Evolutionary conservation across 176 grass and related monocot species (phyloP).

Genomic region (Lolium multiflorum): DNA sequence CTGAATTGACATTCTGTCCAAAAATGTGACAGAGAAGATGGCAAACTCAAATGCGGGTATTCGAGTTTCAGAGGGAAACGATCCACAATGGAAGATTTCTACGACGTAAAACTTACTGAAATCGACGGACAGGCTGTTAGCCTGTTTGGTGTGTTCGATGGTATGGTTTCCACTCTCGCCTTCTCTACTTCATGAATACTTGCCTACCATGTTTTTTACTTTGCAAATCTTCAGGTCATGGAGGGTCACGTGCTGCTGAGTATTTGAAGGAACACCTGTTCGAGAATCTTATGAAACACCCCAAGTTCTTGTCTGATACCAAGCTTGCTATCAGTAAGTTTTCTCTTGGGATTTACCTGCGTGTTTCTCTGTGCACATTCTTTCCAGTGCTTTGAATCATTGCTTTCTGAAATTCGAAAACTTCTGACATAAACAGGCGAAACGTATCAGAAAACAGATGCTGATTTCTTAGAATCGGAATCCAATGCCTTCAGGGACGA

Average conservation of each 20-base stretch:
- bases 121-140: conserved; percentile 77
- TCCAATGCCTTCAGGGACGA: conserved; percentile 79
- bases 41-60: conserved; percentile 85
- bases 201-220: conserved; percentile 35
- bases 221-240: conserved; percentile 74
- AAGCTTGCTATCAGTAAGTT: conserved; percentile 87
- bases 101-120: conserved; percentile 81
- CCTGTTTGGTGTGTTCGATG: conserved; percentile 92
- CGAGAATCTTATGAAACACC: conserved; percentile 91
- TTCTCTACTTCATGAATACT: conserved; percentile 16
- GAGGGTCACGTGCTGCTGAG: conserved; percentile 82
- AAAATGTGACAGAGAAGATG: conserved; percentile 75
- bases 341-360: conserved; percentile 23
- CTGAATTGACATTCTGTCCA: conserved; percentile 46
- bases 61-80: conserved; percentile 90
- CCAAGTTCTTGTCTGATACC: conserved; percentile 85
- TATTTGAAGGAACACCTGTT: conserved; percentile 94
- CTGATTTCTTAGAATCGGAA: conserved; percentile 86
- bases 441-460: conserved; percentile 89
- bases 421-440: conserved; percentile 58
- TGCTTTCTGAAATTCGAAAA: conserved; percentile 36
- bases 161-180: conserved; percentile 54
- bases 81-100: conserved; percentile 94
- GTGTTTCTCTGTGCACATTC: conserved; percentile 30
- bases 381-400: conserved; percentile 7